phyloP scores from a whole-genome alignment of 768 basidiomycete species.

The Arthromyces matolae region DNA sequence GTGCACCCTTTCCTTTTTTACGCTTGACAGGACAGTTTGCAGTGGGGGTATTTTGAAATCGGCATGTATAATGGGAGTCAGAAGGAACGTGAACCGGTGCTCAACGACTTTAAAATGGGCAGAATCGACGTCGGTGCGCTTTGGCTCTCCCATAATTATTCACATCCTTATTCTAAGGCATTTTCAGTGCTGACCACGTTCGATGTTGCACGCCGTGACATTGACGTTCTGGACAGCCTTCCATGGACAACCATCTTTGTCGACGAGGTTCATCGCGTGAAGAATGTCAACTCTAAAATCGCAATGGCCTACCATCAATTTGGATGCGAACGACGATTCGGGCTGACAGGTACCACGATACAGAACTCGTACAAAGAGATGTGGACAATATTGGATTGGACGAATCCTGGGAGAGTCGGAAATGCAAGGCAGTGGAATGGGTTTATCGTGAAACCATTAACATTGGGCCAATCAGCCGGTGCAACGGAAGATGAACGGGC shows the following conservation, averaged over 20 bases:
- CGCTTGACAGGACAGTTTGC: constrained; percentile 2
- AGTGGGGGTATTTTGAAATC: constrained; percentile 97
- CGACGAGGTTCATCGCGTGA: constrained; percentile 90
- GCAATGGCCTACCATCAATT: constrained; percentile 72
- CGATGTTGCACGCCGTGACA: constrained; percentile 69
- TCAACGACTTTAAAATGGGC: constrained; percentile 76
- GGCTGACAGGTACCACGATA: constrained; percentile 74
- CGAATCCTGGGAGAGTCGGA: constrained; percentile 78
- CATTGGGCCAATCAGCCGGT: constrained; percentile 59
- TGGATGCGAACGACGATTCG: constrained; percentile 65
- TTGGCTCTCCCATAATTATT: constrained; percentile 7
- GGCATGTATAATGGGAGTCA: constrained; percentile 59
- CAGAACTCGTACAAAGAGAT: constrained; percentile 91
- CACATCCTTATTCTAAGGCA: not conserved
- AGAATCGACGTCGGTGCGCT: constrained; percentile 81
- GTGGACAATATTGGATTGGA: constrained; percentile 92
- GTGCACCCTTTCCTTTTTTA: not conserved
- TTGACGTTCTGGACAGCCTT: constrained; percentile 63
- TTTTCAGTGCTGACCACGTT: constrained; percentile 74
- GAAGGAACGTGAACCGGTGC: constrained; percentile 50
- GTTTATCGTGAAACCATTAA: constrained; percentile 66
- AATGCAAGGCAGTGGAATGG: constrained; percentile 72
- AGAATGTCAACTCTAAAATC: constrained; percentile 68
- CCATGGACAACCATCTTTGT: constrained; percentile 73
- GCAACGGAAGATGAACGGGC: constrained; percentile 62